A percentile compares a stretch with the other conserved stretches of the same genome.
Conservation (phyloP, 139 green algal genomes). For the Picochlorum sp. region DNA sequence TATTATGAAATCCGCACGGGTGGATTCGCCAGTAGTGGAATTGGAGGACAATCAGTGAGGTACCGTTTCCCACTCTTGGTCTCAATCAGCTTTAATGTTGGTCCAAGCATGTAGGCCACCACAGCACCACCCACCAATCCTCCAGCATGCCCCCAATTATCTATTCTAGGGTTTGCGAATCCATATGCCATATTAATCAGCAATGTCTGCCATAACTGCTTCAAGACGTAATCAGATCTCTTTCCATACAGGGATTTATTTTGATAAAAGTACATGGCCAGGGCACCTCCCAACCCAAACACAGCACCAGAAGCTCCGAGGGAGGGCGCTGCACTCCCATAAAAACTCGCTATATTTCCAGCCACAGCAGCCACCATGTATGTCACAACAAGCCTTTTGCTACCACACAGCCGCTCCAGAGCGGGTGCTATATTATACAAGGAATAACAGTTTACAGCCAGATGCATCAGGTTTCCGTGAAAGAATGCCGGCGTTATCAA, state of each 20-base stretch:
- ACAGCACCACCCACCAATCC: conserved; percentile 37
- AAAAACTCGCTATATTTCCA: conserved; percentile 37
- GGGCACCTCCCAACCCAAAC: conserved; percentile 10
- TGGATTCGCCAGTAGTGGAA: conserved; percentile 12
- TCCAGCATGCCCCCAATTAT: conserved; percentile 44
- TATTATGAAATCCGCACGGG: neutral
- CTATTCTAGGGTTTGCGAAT: conserved; percentile 23
- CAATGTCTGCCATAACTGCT: conserved; percentile 29
- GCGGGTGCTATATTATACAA: conserved; percentile 29
- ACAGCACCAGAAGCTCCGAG: conserved; percentile 30
- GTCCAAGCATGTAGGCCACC: conserved; percentile 35
- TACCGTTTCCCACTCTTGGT: conserved; percentile 6
- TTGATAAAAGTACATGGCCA: conserved; percentile 33
- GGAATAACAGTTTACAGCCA: conserved; percentile 44
- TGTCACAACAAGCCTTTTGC: conserved; percentile 26
- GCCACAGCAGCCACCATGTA: conserved; percentile 32
- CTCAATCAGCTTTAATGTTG: conserved; percentile 3
- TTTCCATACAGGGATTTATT: conserved; percentile 30
- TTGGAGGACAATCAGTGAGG: conserved; percentile 17
- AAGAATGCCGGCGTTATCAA: conserved; percentile 65
- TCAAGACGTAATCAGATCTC: conserved; percentile 25
- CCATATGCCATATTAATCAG: conserved; percentile 35
- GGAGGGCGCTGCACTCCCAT: conserved; percentile 12
- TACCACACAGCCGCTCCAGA: conserved; percentile 26
- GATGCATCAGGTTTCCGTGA: conserved; percentile 62